A percentile compares a stretch with the other conserved stretches of the same genome.
Evolutionary conservation across 2,329 filamentous ascomycete species (phyloP).

Genomic region (Colletotrichum coccodes): DNA sequence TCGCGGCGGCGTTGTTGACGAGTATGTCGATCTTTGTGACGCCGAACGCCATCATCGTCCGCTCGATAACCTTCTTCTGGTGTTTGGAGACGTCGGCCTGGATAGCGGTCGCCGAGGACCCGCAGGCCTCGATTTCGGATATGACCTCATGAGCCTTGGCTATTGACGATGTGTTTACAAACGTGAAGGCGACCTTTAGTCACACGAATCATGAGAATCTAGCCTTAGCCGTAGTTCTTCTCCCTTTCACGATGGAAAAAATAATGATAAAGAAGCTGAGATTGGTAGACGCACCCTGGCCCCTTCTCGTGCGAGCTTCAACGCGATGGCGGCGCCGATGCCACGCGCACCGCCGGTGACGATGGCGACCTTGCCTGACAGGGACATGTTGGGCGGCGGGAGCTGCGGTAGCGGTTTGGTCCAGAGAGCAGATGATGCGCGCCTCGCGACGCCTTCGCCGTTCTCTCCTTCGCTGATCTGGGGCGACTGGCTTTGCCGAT

Average conservation of each 20-base stretch:
- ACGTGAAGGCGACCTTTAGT: slow-evolving; percentile 34
- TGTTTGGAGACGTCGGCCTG: slow-evolving; percentile 35
- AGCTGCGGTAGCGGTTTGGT: slow-evolving; percentile 35
- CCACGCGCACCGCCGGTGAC: slow-evolving; percentile 57
- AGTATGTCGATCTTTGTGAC: slow-evolving; percentile 36
- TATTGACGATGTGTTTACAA: slow-evolving; percentile 33
- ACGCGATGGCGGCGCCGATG: slow-evolving; percentile 68
- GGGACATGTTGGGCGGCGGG: slow-evolving; percentile 31
- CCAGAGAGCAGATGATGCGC: slow-evolving; percentile 31
- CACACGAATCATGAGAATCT: slow-evolving; percentile 1
- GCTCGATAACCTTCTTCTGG: slow-evolving; percentile 34
- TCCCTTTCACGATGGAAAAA: background rate
- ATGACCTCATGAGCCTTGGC: slow-evolving; percentile 35
- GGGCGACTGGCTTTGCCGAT: slow-evolving; percentile 19
- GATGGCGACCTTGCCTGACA: slow-evolving; percentile 34
- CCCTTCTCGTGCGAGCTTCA: slow-evolving; percentile 65
- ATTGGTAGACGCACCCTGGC: slow-evolving; percentile 54
- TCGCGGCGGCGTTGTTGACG: slow-evolving; percentile 34
- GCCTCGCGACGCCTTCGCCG: slow-evolving; percentile 14
- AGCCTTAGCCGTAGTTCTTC: slow-evolving; percentile 18
- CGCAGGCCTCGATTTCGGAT: slow-evolving; percentile 36
- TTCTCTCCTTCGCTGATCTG: slow-evolving; percentile 20
- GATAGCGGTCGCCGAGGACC: slow-evolving; percentile 35
- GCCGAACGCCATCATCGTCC: slow-evolving; percentile 34
- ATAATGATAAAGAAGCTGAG: background rate